Percentiles rank a stretch among this genome's conserved stretches.
Conservation (phyloP, 2,329 filamentous ascomycete genomes). For the Ophiostoma sp. region DNA sequence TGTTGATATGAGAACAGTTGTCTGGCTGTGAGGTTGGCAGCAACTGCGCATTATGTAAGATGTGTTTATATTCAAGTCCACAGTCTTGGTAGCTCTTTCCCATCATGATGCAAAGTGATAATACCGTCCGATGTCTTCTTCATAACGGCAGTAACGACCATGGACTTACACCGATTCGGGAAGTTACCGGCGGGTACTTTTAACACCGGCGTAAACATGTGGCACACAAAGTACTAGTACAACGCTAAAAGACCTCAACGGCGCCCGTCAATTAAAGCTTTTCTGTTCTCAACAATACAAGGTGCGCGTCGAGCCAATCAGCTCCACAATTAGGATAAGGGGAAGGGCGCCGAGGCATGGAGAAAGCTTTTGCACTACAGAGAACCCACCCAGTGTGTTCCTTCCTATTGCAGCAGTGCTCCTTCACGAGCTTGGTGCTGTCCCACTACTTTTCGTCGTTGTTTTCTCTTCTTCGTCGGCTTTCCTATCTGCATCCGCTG, state of each 20-base stretch:
- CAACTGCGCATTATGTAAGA: neutral
- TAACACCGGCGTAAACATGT: neutral
- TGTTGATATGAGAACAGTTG: conserved; percentile 15
- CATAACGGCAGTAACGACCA: neutral
- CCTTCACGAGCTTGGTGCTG: neutral
- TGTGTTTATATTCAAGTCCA: neutral
- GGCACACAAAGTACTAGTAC: conserved; percentile 10
- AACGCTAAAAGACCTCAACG: conserved; percentile 7
- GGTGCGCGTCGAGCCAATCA: conserved; percentile 17
- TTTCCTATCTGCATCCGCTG: neutral
- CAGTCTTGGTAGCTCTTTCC: neutral
- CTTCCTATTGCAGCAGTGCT: neutral
- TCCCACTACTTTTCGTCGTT: conserved; percentile 12
- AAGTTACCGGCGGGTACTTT: conserved; percentile 7
- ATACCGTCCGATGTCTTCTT: neutral
- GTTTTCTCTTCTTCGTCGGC: neutral
- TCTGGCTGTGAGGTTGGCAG: neutral
- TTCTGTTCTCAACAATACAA: conserved; percentile 19
- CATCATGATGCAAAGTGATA: neutral
- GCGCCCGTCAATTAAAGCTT: conserved; percentile 15
- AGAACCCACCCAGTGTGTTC: conserved; percentile 2
- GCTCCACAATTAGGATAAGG: neutral
- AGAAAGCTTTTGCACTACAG: neutral
- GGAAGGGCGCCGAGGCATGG: neutral
- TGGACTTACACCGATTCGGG: conserved; percentile 20